These are phyloP conservation scores for Acacia crassicarpa DNA, from an alignment of 306 rosid species.

Conservation along the genomic window DNA sequence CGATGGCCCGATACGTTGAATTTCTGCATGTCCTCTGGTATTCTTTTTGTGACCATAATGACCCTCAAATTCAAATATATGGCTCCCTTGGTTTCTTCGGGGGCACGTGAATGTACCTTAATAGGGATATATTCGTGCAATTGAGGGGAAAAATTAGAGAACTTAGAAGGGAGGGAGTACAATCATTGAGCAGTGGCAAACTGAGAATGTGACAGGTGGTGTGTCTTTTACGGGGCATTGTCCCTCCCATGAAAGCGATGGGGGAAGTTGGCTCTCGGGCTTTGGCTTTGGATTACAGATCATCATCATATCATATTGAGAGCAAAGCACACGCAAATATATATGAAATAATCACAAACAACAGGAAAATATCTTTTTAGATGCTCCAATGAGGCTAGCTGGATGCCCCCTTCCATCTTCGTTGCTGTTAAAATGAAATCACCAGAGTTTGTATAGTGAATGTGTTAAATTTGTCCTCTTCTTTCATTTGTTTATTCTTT, in stretches of 20 bases:
- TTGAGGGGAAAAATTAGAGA: neutral
- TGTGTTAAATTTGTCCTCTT: too few species aligned
- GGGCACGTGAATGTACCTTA: neutral
- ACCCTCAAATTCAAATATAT: neutral
- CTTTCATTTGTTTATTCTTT: too few species aligned
- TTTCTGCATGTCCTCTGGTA: neutral
- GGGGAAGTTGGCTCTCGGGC: too few species aligned
- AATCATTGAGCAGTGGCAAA: neutral
- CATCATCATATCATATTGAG: too few species aligned
- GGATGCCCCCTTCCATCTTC: too few species aligned
- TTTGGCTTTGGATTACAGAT: neutral
- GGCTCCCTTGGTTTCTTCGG: neutral
- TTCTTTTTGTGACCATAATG: neutral
- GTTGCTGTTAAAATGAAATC: too few species aligned
- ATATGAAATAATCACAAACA: too few species aligned
- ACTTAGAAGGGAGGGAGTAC: neutral
- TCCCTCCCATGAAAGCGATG: neutral
- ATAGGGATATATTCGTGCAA: neutral
- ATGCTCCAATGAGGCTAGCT: too few species aligned
- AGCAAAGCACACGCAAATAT: too few species aligned
- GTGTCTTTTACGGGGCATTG: constrained; percentile 9
- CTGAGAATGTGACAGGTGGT: neutral
- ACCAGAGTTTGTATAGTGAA: too few species aligned
- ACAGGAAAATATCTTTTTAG: too few species aligned
- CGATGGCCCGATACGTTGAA: neutral